A percentile compares a stretch with the other conserved stretches of the same genome.
Evolutionary conservation across 1,284 basidiomycete genomes (phyloP).

Genomic region (Cerioporus squamosus): DNA sequence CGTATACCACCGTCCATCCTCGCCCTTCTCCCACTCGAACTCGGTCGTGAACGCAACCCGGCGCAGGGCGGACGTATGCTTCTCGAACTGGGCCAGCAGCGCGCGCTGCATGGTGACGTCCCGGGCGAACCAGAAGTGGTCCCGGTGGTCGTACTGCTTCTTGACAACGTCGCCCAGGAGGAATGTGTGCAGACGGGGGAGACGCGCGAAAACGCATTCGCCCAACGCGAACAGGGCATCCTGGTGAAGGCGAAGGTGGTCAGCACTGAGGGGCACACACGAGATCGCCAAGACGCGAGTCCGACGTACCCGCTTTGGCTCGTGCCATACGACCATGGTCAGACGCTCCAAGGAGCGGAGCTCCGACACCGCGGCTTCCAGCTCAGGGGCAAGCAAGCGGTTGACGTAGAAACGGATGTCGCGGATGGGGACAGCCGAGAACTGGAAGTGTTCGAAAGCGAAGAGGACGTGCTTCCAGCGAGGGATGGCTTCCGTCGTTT

Average conservation of each 20-base stretch:
- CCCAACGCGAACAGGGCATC: not conserved
- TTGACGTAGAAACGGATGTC: not conserved
- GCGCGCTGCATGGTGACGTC: slow-evolving; percentile 7
- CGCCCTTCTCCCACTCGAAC: slow-evolving; percentile 15
- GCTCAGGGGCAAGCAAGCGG: not conserved
- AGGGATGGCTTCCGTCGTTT: not conserved
- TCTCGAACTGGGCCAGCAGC: slow-evolving; percentile 4
- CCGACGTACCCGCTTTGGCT: not conserved
- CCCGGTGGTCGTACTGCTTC: not conserved
- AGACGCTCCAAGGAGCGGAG: not conserved
- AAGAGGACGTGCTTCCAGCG: not conserved
- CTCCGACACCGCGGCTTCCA: not conserved
- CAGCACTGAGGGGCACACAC: not conserved
- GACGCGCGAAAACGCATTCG: not conserved
- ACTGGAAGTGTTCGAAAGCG: not conserved
- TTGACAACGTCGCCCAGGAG: slow-evolving; percentile 2
- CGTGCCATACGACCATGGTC: not conserved
- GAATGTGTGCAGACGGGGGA: slow-evolving; percentile 7
- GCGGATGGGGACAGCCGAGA: slow-evolving; percentile 2
- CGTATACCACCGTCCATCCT: slow-evolving; percentile 8
- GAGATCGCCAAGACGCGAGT: not conserved
- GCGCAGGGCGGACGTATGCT: slow-evolving; percentile 1
- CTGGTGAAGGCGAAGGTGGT: not conserved
- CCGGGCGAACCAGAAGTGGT: slow-evolving; percentile 8
- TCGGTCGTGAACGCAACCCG: slow-evolving; percentile 17